These are phyloP conservation scores for Phytopythium ostracodes DNA, from an alignment of 352 stramenopile genomes.

Conservation along the genomic window DNA sequence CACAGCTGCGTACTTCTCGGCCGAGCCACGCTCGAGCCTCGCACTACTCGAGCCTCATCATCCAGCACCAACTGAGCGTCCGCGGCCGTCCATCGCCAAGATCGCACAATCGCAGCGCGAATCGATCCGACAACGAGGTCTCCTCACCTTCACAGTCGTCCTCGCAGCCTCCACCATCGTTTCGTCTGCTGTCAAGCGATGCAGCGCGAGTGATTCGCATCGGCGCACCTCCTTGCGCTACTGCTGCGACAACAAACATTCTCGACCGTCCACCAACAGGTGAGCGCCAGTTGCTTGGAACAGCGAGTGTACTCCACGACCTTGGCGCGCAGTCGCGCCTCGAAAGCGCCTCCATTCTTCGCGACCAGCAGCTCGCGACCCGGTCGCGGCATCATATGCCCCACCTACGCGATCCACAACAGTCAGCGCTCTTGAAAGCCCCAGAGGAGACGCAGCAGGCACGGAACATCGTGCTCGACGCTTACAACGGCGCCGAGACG, in stretches of 20 bases:
- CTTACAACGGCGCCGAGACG: background rate
- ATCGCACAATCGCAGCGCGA: background rate
- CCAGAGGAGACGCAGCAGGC: background rate
- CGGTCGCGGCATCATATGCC: background rate
- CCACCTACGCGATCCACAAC: background rate
- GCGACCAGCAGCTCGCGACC: background rate
- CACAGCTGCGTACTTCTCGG: background rate
- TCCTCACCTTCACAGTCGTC: background rate
- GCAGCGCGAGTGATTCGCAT: constrained; percentile 8
- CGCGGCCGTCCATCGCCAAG: background rate
- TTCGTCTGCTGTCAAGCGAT: constrained; percentile 4
- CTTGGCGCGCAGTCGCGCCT: background rate
- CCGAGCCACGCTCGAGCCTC: background rate
- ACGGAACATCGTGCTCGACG: background rate
- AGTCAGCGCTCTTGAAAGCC: background rate
- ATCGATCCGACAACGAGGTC: background rate
- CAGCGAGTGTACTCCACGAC: background rate
- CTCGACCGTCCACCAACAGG: background rate
- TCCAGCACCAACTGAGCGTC: constrained; percentile 3
- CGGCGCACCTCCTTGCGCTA: background rate
- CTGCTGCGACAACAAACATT: background rate
- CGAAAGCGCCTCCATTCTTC: constrained; percentile 3
- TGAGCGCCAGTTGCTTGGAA: background rate
- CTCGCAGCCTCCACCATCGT: background rate
- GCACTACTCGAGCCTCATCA: constrained; percentile 7